Percentiles rank a stretch among this genome's conserved stretches.
Conservation (phyloP, 768 basidiomycete genomes). For the Phylloporus rhodoxanthus region DNA sequence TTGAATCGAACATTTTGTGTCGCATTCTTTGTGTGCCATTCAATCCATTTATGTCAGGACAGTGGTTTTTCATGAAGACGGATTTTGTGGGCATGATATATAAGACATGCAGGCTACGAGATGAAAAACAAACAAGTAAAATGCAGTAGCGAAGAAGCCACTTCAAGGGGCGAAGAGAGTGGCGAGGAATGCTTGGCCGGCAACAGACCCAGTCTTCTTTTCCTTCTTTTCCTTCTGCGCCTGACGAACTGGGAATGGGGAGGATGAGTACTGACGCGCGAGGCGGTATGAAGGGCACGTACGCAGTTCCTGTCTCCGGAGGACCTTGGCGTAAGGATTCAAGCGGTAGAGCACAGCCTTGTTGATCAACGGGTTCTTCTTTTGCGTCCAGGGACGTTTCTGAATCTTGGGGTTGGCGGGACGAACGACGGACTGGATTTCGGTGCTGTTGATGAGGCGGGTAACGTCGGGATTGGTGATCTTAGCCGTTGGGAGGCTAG, state of each 20-base stretch:
- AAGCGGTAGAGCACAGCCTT: slow-evolving; percentile 92
- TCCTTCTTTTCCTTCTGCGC: slow-evolving; percentile 47
- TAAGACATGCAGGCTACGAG: slow-evolving; percentile 11
- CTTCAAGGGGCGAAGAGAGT: slow-evolving; percentile 80
- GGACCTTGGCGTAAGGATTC: slow-evolving; percentile 96
- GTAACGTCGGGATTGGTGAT: slow-evolving; percentile 96
- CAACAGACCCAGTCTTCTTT: slow-evolving; percentile 61
- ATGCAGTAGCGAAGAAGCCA: neutral
- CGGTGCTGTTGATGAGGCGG: slow-evolving; percentile 94
- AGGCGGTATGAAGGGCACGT: slow-evolving; percentile 32
- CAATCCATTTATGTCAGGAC: neutral
- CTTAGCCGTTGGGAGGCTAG: slow-evolving; percentile 89
- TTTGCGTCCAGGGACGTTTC: slow-evolving; percentile 97
- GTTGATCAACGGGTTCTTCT: slow-evolving; percentile 98
- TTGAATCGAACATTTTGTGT: neutral
- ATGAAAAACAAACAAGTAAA: neutral
- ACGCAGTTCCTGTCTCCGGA: slow-evolving; percentile 86
- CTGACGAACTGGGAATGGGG: slow-evolving; percentile 57
- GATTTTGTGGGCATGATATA: slow-evolving; percentile 16
- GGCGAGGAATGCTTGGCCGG: slow-evolving; percentile 79
- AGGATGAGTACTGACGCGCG: slow-evolving; percentile 1
- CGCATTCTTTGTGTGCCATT: neutral
- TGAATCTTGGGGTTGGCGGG: slow-evolving; percentile 77
- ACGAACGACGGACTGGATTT: slow-evolving; percentile 96
- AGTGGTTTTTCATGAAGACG: neutral